These are phyloP conservation scores for Waltergamsia citrina DNA, from an alignment of 2,329 filamentous ascomycete species.

Conservation along the genomic window DNA sequence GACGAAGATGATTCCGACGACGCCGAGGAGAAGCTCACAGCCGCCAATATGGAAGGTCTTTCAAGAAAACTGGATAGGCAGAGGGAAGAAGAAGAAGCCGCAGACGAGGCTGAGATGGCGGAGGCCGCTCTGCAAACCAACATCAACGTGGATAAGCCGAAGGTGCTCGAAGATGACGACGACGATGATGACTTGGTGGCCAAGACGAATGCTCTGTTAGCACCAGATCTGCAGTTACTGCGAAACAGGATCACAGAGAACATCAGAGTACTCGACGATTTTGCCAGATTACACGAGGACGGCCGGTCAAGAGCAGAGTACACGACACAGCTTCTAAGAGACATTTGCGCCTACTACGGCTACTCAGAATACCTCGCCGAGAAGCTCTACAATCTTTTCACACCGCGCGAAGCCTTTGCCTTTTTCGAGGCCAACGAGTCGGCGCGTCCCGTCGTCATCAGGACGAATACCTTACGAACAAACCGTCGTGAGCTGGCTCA, in stretches of 20 bases:
- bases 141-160: constrained; percentile 68
- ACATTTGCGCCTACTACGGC: constrained; percentile 93
- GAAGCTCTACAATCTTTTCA: constrained; percentile 89
- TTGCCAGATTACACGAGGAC: constrained; percentile 70
- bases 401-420: constrained; percentile 86
- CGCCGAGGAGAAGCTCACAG: constrained; percentile 81
- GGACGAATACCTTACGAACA: constrained; percentile 87
- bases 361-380: constrained; percentile 93
- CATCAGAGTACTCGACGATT: constrained; percentile 82
- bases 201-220: constrained; percentile 56
- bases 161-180: constrained; percentile 53
- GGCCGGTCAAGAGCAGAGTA: constrained; percentile 83
- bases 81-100: constrained; percentile 67
- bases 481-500: constrained; percentile 76
- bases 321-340: constrained; percentile 74
- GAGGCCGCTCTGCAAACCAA: constrained; percentile 87
- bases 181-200: constrained; percentile 51
- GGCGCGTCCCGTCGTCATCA: constrained; percentile 84
- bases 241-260: constrained; percentile 87
- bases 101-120: constrained; percentile 76
- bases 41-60: constrained; percentile 90
- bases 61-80: constrained; percentile 76
- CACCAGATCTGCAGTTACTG: constrained; percentile 83
- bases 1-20: constrained; percentile 86
- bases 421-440: constrained; percentile 99